phyloP scores from a whole-genome alignment of 129 eudicot genomes.

The Silybum marianum region DNA sequence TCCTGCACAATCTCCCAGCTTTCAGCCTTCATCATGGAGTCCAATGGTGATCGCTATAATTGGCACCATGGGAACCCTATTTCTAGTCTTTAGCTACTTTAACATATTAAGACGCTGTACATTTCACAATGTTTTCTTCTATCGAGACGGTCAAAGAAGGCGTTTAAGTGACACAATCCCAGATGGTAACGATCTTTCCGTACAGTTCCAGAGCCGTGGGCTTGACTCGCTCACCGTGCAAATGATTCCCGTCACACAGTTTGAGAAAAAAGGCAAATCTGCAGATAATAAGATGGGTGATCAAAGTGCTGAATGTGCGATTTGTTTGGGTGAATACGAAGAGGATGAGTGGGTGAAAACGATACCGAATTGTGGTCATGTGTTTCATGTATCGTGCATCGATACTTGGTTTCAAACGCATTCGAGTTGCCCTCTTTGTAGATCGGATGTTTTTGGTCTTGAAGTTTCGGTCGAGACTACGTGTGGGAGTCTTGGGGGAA shows the following conservation, averaged over 20 bases:
- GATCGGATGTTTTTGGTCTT: slow-evolving; percentile 45
- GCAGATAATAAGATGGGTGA: slow-evolving; percentile 31
- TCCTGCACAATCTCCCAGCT: slow-evolving; percentile 44
- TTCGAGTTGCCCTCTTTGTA: slow-evolving; percentile 74
- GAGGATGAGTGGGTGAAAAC: slow-evolving; percentile 65
- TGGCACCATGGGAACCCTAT: slow-evolving; percentile 49
- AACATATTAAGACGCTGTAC: slow-evolving; percentile 44
- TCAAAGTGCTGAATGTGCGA: slow-evolving; percentile 51
- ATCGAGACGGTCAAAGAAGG: slow-evolving; percentile 44
- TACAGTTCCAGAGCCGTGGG: slow-evolving; percentile 55
- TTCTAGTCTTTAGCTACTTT: slow-evolving; percentile 52
- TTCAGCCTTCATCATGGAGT: slow-evolving; percentile 42
- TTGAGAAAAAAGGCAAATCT: slow-evolving; percentile 39
- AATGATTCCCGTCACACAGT: slow-evolving; percentile 59
- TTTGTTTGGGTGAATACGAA: slow-evolving; percentile 81
- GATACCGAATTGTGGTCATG: slow-evolving; percentile 64
- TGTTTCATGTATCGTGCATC: slow-evolving; percentile 72
- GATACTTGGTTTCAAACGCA: slow-evolving; percentile 73
- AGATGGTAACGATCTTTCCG: slow-evolving; percentile 43
- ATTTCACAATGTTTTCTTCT: neutral
- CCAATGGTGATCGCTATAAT: slow-evolving; percentile 45
- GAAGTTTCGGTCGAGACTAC: slow-evolving; percentile 25
- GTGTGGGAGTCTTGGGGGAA: slow-evolving; percentile 32
- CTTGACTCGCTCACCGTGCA: slow-evolving; percentile 45
- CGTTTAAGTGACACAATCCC: slow-evolving; percentile 39